These are phyloP conservation scores for Epichloe aotearoae DNA, from an alignment of 2,329 filamentous ascomycete species.

Conservation along the genomic window DNA sequence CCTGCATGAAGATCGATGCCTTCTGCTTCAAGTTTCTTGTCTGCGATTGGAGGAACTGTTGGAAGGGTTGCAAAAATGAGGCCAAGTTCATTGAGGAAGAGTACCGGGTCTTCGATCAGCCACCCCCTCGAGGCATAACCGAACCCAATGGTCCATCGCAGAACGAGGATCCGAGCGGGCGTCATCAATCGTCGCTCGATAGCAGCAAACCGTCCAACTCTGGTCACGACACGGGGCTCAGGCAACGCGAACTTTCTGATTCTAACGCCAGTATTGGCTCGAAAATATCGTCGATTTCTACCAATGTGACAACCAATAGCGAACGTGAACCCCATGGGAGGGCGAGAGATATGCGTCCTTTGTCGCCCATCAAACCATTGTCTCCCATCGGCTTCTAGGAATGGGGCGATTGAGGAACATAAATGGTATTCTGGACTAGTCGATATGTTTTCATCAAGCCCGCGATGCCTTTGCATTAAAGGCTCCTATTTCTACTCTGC, in stretches of 20 bases:
- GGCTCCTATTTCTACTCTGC: not conserved
- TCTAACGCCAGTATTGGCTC: constrained; percentile 32
- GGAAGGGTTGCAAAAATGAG: constrained; percentile 91
- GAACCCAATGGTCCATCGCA: constrained; percentile 19
- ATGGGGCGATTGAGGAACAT: not conserved
- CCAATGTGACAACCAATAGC: constrained; percentile 32
- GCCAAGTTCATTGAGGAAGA: constrained; percentile 63
- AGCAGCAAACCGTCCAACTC: constrained; percentile 41
- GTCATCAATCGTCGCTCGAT: constrained; percentile 44
- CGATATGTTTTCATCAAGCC: constrained; percentile 2
- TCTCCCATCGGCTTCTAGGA: constrained; percentile 45
- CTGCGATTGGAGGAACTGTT: constrained; percentile 90
- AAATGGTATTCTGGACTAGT: not conserved
- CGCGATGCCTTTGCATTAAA: constrained; percentile 1
- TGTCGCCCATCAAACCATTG: constrained; percentile 54
- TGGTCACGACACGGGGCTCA: constrained; percentile 26
- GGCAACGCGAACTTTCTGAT: constrained; percentile 25
- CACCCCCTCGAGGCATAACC: constrained; percentile 39
- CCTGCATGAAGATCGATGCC: constrained; percentile 89
- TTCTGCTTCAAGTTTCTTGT: constrained; percentile 94
- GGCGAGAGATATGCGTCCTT: constrained; percentile 33
- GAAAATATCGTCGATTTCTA: constrained; percentile 29
- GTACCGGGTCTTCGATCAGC: constrained; percentile 45
- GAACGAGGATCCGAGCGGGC: constrained; percentile 7
- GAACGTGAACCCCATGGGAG: constrained; percentile 19